These are phyloP conservation scores for Corchorus capsularis DNA, from an alignment of 345 rosid genomes.

Conservation along the genomic window DNA sequence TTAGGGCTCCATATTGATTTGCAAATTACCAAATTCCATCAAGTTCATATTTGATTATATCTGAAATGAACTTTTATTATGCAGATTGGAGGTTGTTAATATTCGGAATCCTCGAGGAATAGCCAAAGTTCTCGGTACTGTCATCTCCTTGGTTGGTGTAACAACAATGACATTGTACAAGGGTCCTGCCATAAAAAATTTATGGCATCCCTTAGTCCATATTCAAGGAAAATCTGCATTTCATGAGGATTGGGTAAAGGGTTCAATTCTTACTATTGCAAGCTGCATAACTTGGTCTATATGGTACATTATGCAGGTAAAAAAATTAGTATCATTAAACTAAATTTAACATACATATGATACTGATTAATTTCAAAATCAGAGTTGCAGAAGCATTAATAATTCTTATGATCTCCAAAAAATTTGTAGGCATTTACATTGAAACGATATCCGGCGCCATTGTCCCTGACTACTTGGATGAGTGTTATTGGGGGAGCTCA, in stretches of 20 bases:
- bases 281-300: slow-evolving; percentile 68
- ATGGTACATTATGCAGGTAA: slow-evolving; percentile 74
- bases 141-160: slow-evolving; percentile 56
- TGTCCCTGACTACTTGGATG: slow-evolving; percentile 73
- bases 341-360: no score
- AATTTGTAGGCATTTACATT: slow-evolving; percentile 52
- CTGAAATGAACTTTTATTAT: neutral
- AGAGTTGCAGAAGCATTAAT: no score
- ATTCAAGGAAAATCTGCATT: slow-evolving; percentile 26
- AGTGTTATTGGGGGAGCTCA: slow-evolving; percentile 58
- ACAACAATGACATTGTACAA: slow-evolving; percentile 56
- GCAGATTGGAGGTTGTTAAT: slow-evolving; percentile 59
- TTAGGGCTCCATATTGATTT: slow-evolving; percentile 15
- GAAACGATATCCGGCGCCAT: slow-evolving; percentile 63
- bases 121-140: slow-evolving; percentile 58
- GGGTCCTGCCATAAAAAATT: slow-evolving; percentile 46
- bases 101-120: slow-evolving; percentile 51
- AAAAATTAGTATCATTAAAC: neutral
- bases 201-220: slow-evolving; percentile 43
- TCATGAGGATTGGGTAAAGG: slow-evolving; percentile 61
- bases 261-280: slow-evolving; percentile 54
- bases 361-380: no score
- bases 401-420: no score
- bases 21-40: no score
- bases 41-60: no score